Evolutionary conservation across 208 protist genomes (phyloP), one percentile per base, ranked within the genome.

Genomic region (Leishmania tarentolae): DNA sequence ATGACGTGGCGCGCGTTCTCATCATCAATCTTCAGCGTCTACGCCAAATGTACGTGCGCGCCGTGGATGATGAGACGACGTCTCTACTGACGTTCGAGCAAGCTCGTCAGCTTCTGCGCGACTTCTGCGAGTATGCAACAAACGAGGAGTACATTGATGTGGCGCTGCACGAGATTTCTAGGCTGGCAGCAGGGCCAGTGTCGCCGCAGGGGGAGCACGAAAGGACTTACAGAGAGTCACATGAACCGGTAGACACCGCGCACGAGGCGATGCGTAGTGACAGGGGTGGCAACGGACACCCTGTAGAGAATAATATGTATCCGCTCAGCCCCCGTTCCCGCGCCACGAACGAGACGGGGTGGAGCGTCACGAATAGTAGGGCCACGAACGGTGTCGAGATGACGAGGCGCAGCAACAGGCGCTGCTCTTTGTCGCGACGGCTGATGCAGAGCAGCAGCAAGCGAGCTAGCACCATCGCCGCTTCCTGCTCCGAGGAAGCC

Each of bases 101-200:
- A 75, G 85, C 92, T 8, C 74, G 87, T 59, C 61, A 82, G 42
- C 83, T 97, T 4, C 87, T 97, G 42, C 76, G 87, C 35, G 83
- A 94, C 79, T 96, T 92, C 74, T 97, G 94, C 80, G 94, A 97
- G 86, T 97, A 96, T 82, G 80, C 88, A 59, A 87, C 87, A 74
- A 91, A 81, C 65, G 92, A 93, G 78, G 53, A 87, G 69, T 85
- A 89, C 52, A 87, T 94, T 42, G 73, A 88, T 61, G 71, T 59
- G 35, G 76, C 75, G 57, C 83, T 84, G 63, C 80, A 63, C 35
- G 47, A 40, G 44, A 15, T 82, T 35, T n/a, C 80, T 11, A 59
- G 4, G 24, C n/a, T 53, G 37, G 75, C 37, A 15, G 8, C 40
- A n/a, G 75, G 42, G 19, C 37, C 75, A 35, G 11, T 17, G 31